Conservation (phyloP, 768 basidiomycete genomes). For the Termitomyces sp. region DNA sequence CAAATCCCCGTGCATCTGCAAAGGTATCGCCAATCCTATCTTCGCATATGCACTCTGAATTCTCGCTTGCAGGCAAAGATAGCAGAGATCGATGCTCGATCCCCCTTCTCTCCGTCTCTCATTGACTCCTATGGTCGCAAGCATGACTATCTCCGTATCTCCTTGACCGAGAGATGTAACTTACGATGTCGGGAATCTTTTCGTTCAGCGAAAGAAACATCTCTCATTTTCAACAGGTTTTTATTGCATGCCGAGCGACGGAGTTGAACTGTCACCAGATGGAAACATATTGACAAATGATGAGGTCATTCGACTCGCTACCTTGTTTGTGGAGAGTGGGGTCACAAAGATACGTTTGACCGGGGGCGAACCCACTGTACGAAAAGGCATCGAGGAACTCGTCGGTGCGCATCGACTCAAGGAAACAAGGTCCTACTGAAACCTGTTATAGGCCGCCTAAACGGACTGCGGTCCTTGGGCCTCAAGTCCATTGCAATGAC, state of each 20-base stretch:
- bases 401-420: slow-evolving; percentile 40
- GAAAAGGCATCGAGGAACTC: slow-evolving; percentile 67
- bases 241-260: slow-evolving; percentile 87
- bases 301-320: slow-evolving; percentile 68
- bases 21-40: slow-evolving; percentile 2
- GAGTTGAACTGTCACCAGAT: slow-evolving; percentile 67
- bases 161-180: slow-evolving; percentile 83
- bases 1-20: slow-evolving; percentile 15
- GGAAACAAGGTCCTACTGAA: neutral
- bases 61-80: slow-evolving; percentile 45
- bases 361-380: slow-evolving; percentile 82
- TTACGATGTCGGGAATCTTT: slow-evolving; percentile 53
- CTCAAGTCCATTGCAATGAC: slow-evolving; percentile 81
- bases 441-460: slow-evolving; percentile 45
- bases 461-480: slow-evolving; percentile 52
- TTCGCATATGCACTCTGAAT: neutral
- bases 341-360: slow-evolving; percentile 86
- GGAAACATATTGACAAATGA: slow-evolving; percentile 67
- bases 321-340: slow-evolving; percentile 74
- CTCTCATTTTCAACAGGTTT: slow-evolving; percentile 49
- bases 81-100: slow-evolving; percentile 41
- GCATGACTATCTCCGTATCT: slow-evolving; percentile 87
- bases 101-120: slow-evolving; percentile 45
- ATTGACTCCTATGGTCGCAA: slow-evolving; percentile 61
- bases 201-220: neutral